Base-by-base conservation (phyloP, 768 basidiomycete genomes). In the Phlegmacium glaucopus region DNA sequence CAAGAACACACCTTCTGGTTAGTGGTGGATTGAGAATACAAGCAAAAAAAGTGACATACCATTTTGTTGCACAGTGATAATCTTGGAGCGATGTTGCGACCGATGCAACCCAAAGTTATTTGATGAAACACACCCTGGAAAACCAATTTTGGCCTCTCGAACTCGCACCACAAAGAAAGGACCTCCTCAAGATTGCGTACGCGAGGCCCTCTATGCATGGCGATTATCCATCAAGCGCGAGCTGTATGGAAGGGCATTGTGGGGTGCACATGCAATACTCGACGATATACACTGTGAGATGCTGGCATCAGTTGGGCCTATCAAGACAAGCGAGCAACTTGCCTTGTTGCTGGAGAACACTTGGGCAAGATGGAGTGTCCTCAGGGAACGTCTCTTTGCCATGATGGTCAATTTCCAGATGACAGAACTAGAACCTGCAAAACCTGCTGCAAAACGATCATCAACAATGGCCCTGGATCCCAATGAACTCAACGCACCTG, bases 91-190 rank as follows among this genome's bases (percentile, higher is more conserved):
- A 8, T 49, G 48, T 25, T 49, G 48, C 29, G 48, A 49, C 28
- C 27, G 43, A 12, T 49, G 48, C 17, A 49, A 49, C 41, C 41
- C 42, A 1, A 8, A 2, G 2, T 22, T 49, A 3, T 39, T 49
- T 13, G 16, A 44, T 30, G 11, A 12, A 4, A 40, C 40, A 10
- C 48, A 35, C 36, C 48, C 48, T 15, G 34, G 32, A 6, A 36
- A 42, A 44, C 41, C 48, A 15, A 11, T 37, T 15, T 4, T 10
- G 9, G 59, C 61, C 25, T 50, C 9, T 9, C 49, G 60, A 2
- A 12, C 10, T 4, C 39, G 34, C 2, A 57, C 61, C 3, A 58
- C 58, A 39, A 42, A 40, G 18, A 45, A 49, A 40, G 55, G 37
- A 9, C 11, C 9, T 15, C 45, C 45, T 8, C 13, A 39, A 4